Percentiles rank a stretch among this genome's conserved stretches.
phyloP scores from a whole-genome alignment of 495 filamentous ascomycete species.

The Geoglossum glabrum region DNA sequence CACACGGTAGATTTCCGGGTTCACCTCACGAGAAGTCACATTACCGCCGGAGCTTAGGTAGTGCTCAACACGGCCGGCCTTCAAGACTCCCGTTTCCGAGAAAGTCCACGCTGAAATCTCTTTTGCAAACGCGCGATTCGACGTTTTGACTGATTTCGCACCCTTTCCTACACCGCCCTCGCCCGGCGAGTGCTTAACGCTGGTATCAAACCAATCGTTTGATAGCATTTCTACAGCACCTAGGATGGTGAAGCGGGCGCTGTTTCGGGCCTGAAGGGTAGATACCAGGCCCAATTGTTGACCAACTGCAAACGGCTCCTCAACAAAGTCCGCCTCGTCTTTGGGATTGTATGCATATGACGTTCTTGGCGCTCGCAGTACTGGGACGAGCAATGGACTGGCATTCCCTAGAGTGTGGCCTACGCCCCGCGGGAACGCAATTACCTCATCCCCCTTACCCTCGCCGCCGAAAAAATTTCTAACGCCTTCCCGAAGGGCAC shows the following conservation, averaged over 20 bases:
- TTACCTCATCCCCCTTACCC: conserved; percentile 24
- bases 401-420: conserved; percentile 64
- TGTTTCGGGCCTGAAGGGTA: conserved; percentile 77
- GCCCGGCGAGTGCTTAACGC: conserved; percentile 39
- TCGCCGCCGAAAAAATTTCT: conserved; percentile 62
- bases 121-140: conserved; percentile 72
- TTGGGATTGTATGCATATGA: conserved; percentile 91
- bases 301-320: conserved; percentile 69
- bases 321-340: conserved; percentile 52
- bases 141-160: conserved; percentile 36
- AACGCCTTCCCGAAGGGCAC: conserved; percentile 39
- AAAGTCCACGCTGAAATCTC: conserved; percentile 79
- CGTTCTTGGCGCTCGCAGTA: conserved; percentile 60
- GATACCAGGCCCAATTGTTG: conserved; percentile 64
- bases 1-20: conserved; percentile 82
- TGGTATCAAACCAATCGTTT: conserved; percentile 75
- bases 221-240: conserved; percentile 73
- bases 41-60: conserved; percentile 38
- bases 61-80: conserved; percentile 68
- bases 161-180: conserved; percentile 17
- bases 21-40: conserved; percentile 27
- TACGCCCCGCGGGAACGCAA: conserved; percentile 64
- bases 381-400: conserved; percentile 52
- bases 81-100: conserved; percentile 76
- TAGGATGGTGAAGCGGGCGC: conserved; percentile 70